These are phyloP conservation scores for Dissoconium aciculare DNA, from an alignment of 2,329 filamentous ascomycete genomes.

Conservation along the genomic window DNA sequence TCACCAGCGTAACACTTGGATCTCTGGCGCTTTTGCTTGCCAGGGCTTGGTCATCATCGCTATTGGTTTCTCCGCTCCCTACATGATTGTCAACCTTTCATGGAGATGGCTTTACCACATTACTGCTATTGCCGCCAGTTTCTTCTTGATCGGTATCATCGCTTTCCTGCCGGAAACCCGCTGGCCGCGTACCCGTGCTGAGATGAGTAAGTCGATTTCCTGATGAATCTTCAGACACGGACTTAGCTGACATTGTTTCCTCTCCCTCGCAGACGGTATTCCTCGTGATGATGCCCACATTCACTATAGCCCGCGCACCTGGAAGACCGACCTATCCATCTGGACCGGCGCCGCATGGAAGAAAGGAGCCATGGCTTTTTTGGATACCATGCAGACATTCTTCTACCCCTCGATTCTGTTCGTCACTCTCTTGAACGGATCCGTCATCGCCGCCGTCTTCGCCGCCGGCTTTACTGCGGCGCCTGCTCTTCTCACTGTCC, in stretches of 20 bases:
- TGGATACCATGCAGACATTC: slow-evolving; percentile 12
- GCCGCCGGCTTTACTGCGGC: slow-evolving; percentile 7
- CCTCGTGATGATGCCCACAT: slow-evolving; percentile 2
- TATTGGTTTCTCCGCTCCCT: slow-evolving; percentile 12
- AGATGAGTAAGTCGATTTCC: slow-evolving; percentile 2
- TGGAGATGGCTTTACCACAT: slow-evolving; percentile 13
- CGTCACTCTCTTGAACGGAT: slow-evolving; percentile 10
- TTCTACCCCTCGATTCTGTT: slow-evolving; percentile 10
- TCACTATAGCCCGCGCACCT: slow-evolving; percentile 6
- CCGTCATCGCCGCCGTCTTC: slow-evolving; percentile 8
- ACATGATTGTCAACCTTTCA: slow-evolving; percentile 9
- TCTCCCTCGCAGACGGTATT: slow-evolving; percentile 1
- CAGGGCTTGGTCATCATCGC: slow-evolving; percentile 14
- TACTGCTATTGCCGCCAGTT: slow-evolving; percentile 7
- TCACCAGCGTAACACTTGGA: slow-evolving; percentile 10
- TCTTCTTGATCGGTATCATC: slow-evolving; percentile 8
- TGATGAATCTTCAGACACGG: background rate
- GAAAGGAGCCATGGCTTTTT: slow-evolving; percentile 6
- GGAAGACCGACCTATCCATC: slow-evolving; percentile 8
- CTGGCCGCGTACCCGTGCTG: slow-evolving; percentile 8
- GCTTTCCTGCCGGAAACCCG: slow-evolving; percentile 12
- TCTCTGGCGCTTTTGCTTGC: slow-evolving; percentile 9
- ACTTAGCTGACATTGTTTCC: background rate
- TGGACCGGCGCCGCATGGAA: slow-evolving; percentile 7
- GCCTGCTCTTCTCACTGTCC: slow-evolving; percentile 7